These are phyloP conservation scores for Lactifluus hygrophoroides DNA, from an alignment of 768 basidiomycete species.

Conservation along the genomic window DNA sequence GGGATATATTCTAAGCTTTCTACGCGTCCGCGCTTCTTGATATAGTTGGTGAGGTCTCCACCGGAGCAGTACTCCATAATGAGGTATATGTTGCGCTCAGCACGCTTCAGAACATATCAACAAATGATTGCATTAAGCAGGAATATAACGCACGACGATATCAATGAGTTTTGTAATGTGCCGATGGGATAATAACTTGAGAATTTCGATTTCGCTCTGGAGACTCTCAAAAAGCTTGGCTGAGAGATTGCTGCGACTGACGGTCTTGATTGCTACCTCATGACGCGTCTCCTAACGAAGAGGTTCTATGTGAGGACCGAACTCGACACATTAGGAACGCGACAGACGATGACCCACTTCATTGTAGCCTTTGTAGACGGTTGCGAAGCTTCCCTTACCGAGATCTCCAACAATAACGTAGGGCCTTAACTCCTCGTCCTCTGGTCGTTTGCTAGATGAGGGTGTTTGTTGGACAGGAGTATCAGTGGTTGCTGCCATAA, in stretches of 20 bases:
- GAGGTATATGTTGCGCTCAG: constrained; percentile 78
- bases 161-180: constrained; percentile 92
- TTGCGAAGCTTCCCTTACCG: constrained; percentile 92
- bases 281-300: constrained; percentile 57
- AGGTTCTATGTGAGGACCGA: not conserved
- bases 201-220: constrained; percentile 95
- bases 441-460: constrained; percentile 25
- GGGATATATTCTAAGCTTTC: constrained; percentile 81
- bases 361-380: constrained; percentile 90
- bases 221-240: constrained; percentile 94
- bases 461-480: not conserved
- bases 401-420: constrained; percentile 72
- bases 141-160: constrained; percentile 59
- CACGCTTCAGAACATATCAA: constrained; percentile 33
- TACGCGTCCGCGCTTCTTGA: constrained; percentile 94
- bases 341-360: constrained; percentile 44
- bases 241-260: constrained; percentile 78
- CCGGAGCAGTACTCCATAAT: constrained; percentile 98
- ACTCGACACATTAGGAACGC: too few species aligned
- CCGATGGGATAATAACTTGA: constrained; percentile 86
- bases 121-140: not conserved
- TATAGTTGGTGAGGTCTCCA: constrained; percentile 92
- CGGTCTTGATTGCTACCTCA: constrained; percentile 90
- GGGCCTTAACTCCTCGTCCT: constrained; percentile 66
- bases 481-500: constrained; percentile 6